phyloP scores from a whole-genome alignment of 768 basidiomycete genomes.

The Termitomyces sp. region DNA sequence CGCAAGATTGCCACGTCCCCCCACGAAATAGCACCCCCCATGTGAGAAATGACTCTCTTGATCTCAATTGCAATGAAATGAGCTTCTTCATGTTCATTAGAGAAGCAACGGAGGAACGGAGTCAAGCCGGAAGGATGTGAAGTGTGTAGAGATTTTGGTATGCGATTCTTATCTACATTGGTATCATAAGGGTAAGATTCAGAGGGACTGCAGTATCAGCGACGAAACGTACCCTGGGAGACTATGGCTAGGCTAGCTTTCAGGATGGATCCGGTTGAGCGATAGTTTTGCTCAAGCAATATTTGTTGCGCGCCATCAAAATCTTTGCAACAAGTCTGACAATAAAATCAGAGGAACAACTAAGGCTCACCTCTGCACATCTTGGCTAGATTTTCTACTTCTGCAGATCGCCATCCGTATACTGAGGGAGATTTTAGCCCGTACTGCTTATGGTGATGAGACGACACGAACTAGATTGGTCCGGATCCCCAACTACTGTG shows the following conservation, averaged over 20 bases:
- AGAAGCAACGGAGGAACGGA: conserved; percentile 51
- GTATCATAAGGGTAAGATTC: not conserved
- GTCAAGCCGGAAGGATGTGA: conserved; percentile 56
- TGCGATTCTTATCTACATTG: conserved; percentile 60
- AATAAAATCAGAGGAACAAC: not conserved
- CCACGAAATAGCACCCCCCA: conserved; percentile 65
- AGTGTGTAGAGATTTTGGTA: conserved; percentile 68
- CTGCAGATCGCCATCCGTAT: conserved; percentile 84
- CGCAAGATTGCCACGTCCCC: conserved; percentile 82
- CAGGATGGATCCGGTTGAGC: conserved; percentile 75
- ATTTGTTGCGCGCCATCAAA: conserved; percentile 63
- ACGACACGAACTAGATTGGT: conserved; percentile 67
- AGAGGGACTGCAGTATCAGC: not conserved
- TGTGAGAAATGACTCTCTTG: conserved; percentile 66
- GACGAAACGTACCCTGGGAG: conserved; percentile 53
- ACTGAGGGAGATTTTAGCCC: conserved; percentile 30
- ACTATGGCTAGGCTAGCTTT: conserved; percentile 71
- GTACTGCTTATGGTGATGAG: not conserved
- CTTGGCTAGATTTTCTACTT: conserved; percentile 64
- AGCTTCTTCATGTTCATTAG: conserved; percentile 59
- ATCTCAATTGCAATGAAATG: conserved; percentile 70
- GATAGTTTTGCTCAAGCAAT: conserved; percentile 81
- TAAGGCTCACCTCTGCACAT: conserved; percentile 54
- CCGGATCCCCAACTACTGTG: conserved; percentile 86
- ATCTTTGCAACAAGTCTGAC: conserved; percentile 32